Evolutionary conservation across 306 rosid genomes (phyloP).

Genomic region (Vachellia collinsii): DNA sequence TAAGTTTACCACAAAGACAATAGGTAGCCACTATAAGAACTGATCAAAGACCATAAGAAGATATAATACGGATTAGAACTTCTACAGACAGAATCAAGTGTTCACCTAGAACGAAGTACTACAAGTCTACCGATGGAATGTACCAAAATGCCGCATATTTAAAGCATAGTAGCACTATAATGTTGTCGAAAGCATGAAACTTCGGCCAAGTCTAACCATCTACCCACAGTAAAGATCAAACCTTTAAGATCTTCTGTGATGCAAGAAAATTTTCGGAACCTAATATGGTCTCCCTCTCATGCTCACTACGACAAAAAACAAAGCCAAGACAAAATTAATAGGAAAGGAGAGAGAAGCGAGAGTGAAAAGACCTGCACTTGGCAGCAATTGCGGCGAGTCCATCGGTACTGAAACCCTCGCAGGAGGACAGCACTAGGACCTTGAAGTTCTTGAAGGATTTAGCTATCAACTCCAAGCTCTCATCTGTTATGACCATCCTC

Average conservation of each 20-base stretch:
- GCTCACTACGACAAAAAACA: constrained; percentile 6
- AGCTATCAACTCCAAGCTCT: constrained; percentile 73
- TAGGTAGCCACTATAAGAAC: neutral
- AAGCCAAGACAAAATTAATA: neutral
- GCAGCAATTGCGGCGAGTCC: constrained; percentile 96
- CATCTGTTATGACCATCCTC: constrained; percentile 89
- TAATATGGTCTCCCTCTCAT: neutral
- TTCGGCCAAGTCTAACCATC: too few relatives aligned
- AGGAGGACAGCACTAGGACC: constrained; percentile 76
- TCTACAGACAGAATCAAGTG: neutral
- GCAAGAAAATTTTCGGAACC: constrained; percentile 3
- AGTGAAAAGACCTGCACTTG: constrained; percentile 71
- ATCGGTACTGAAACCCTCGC: constrained; percentile 89
- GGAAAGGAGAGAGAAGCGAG: neutral
- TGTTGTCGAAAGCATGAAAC: neutral
- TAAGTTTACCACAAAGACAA: neutral
- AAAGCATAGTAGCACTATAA: neutral
- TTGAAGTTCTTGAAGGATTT: constrained; percentile 81
- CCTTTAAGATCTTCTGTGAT: neutral
- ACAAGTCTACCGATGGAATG: neutral
- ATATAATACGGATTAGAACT: neutral
- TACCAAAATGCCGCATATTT: neutral
- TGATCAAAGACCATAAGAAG: neutral
- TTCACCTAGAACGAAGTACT: neutral
- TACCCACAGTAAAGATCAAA: constrained; percentile 38